Base-by-base conservation (phyloP, 305 asterid genomes). In the Rubia tinctorum region DNA sequence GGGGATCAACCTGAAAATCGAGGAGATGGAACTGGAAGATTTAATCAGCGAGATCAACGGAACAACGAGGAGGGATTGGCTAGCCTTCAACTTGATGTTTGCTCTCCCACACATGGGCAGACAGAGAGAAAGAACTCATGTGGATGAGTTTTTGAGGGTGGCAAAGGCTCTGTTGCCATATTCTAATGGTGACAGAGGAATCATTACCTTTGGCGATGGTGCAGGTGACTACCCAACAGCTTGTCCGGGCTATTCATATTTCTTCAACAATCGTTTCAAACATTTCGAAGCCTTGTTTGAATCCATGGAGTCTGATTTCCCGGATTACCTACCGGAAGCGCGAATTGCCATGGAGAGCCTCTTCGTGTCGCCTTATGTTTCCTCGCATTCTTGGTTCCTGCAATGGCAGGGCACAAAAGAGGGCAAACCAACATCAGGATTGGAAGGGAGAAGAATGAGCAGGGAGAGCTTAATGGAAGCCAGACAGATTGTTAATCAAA, bases 71-170 rank as follows among this genome's bases (percentile, higher is more conserved):
- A 71, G 71, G 61, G 84, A 89, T 42, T 90, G 90, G 89, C 18
- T 87, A 59, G 95, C 80, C 59, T 92, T 90, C 83, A 92, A 90
- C 69, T 86, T 95, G 79, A 89, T 88, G 96, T 79, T 77, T 40
- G 86, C 86, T 25, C 88, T 92, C 51, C 96, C 91, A 23, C 96
- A 90, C 72, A 90, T 89, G 98, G 91, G 82, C 2, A 79, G 86
- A 67, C 81, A 84, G 66, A 71, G 73, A 27, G 56, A 78, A n/a
- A 84, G 88, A 75, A 75, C 58, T 53, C 68, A 62, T 0, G 89
- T 80, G 18, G 45, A 49, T 6, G 82, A 74, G 74, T 92, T 92
- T 73, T 79, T 90, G 0, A 80, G 70, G 17, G 68, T 75, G 30
- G 90, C 95, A 8, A 84, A 80, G 77, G 86, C 78, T 11, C 37